Conservation (phyloP, 257 asterid genomes). For the Solanum habrochaites region DNA sequence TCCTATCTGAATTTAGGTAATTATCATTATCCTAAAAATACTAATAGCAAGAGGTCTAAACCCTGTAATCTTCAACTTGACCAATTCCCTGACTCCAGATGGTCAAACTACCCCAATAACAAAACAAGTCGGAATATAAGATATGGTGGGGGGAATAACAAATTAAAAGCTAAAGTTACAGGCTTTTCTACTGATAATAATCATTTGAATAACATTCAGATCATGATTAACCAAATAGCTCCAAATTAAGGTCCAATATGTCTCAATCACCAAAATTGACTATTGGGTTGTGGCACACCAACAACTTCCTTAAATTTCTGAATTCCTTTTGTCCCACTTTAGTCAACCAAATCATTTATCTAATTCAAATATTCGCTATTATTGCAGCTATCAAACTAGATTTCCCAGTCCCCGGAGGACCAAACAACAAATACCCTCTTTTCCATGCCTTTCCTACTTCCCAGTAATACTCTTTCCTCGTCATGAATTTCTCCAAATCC, state of each 20-base stretch:
- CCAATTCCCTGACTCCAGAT: neutral
- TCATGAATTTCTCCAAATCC: constrained; percentile 13
- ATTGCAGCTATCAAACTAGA: neutral
- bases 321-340: no score
- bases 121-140: neutral
- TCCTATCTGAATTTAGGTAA: neutral
- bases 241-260: no score
- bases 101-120: neutral
- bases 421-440: constrained; percentile 16
- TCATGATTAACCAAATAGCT: no score
- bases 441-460: constrained; percentile 27
- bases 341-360: constrained; percentile 6
- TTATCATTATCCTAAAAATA: neutral
- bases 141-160: neutral
- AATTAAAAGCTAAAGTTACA: neutral
- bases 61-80: neutral
- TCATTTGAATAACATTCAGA: no score
- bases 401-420: neutral
- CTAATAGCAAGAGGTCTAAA: neutral
- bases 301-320: no score
- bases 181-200: neutral
- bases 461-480: no score
- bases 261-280: no score
- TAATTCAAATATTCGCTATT: neutral
- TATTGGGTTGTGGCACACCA: no score